Conservation (phyloP, 1,139 yeast species). For the Yamadazyma dushanensis region DNA sequence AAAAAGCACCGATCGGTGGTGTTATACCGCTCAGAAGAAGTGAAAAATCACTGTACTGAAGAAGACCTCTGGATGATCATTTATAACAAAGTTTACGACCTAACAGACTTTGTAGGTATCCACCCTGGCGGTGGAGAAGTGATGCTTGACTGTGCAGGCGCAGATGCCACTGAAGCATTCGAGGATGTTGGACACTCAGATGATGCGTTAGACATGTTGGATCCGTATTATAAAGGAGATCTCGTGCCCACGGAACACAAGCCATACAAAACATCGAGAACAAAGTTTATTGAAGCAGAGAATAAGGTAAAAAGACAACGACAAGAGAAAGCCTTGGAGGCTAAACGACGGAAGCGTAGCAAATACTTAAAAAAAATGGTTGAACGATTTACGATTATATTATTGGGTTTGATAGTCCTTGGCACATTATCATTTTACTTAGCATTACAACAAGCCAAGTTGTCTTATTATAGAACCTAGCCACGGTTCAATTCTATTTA, state of each 20-base stretch:
- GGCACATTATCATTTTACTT: slow-evolving; percentile 27
- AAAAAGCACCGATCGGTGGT: slow-evolving; percentile 2
- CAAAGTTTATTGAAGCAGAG: slow-evolving; percentile 15
- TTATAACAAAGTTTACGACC: slow-evolving; percentile 61
- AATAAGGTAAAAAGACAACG: slow-evolving; percentile 9
- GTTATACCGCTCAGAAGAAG: slow-evolving; percentile 30
- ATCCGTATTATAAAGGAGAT: slow-evolving; percentile 39
- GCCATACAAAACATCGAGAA: slow-evolving; percentile 13
- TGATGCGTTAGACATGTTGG: slow-evolving; percentile 41
- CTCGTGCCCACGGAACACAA: slow-evolving; percentile 22
- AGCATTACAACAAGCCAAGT: slow-evolving; percentile 30
- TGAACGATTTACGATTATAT: slow-evolving; percentile 21
- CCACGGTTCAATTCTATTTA: no score
- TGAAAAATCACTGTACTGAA: slow-evolving; percentile 44
- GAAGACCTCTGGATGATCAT: slow-evolving; percentile 68
- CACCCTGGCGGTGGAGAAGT: slow-evolving; percentile 79
- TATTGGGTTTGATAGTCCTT: slow-evolving; percentile 25
- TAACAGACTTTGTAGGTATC: slow-evolving; percentile 45
- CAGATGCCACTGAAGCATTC: slow-evolving; percentile 67
- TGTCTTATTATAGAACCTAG: slow-evolving; percentile 18
- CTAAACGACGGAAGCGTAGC: slow-evolving; percentile 10
- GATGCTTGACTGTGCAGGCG: slow-evolving; percentile 66
- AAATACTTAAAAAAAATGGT: slow-evolving; percentile 14
- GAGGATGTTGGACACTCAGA: slow-evolving; percentile 53
- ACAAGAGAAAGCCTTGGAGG: slow-evolving; percentile 9